Evolutionary conservation across 164 flowering plant species (phyloP).

Genomic region (Nelumbo lutea): DNA sequence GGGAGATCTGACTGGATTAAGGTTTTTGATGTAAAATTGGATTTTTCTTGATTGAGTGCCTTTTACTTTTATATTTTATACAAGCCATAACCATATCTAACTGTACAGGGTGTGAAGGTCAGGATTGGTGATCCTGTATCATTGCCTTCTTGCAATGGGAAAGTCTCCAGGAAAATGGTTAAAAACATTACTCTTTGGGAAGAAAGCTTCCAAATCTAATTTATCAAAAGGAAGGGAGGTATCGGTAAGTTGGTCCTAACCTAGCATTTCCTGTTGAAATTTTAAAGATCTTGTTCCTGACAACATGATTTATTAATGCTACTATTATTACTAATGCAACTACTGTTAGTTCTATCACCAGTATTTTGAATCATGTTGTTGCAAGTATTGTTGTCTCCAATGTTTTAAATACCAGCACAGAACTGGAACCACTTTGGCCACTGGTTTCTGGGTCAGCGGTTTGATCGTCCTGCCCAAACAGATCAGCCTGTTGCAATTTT

Average conservation of each 20-base stretch:
- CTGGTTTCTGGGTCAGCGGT: too few species aligned
- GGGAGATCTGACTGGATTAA: not conserved
- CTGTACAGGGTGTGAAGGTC: conserved; percentile 15
- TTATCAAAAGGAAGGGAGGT: conserved; percentile 43
- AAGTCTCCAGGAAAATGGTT: conserved; percentile 76
- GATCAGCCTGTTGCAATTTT: too few species aligned
- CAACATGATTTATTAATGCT: not conserved
- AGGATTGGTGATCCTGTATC: not conserved
- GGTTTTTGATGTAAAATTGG: not conserved
- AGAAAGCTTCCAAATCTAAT: conserved; percentile 59
- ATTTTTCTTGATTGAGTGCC: not conserved
- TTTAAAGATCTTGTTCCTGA: not conserved
- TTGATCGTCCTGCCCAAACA: too few species aligned
- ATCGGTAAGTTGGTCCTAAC: conserved; percentile 4
- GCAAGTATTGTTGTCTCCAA: not conserved
- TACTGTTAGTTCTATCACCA: not conserved
- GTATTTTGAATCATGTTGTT: not conserved
- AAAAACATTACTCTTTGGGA: conserved; percentile 61
- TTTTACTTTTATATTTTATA: not conserved
- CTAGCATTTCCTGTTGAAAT: not conserved
- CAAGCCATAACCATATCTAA: conserved; percentile 1
- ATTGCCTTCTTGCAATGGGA: conserved; percentile 39
- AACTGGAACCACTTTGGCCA: too few species aligned
- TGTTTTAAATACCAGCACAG: too few species aligned
- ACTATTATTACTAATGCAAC: not conserved